These are phyloP conservation scores for Talaromyces trachyspermus DNA, from an alignment of 495 filamentous ascomycete genomes.

Conservation along the genomic window DNA sequence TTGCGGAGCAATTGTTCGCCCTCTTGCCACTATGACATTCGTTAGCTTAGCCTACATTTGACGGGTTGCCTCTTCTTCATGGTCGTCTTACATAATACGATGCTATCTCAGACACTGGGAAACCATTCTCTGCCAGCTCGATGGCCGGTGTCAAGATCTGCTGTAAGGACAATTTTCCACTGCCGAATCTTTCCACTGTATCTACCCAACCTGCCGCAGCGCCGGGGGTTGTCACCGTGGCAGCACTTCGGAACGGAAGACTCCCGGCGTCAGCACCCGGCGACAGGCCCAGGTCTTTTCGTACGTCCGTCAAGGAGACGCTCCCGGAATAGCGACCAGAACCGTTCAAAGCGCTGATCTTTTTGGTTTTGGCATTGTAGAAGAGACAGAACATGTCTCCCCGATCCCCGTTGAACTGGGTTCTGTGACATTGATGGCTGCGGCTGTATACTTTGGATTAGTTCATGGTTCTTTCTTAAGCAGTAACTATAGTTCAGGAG, in stretches of 20 bases:
- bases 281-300: slow-evolving; percentile 59
- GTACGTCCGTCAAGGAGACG: slow-evolving; percentile 59
- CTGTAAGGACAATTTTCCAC: slow-evolving; percentile 69
- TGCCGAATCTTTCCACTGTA: slow-evolving; percentile 84
- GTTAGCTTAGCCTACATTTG: slow-evolving; percentile 1
- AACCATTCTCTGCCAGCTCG: slow-evolving; percentile 79
- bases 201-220: slow-evolving; percentile 94
- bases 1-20: slow-evolving; percentile 51
- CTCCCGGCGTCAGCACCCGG: slow-evolving; percentile 50
- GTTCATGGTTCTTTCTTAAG: slow-evolving; percentile 11
- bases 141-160: slow-evolving; percentile 81
- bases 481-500: too few species aligned
- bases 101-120: slow-evolving; percentile 77
- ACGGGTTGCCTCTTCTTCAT: too few species aligned
- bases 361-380: slow-evolving; percentile 76
- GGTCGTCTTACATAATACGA: slow-evolving; percentile 57
- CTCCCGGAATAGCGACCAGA: slow-evolving; percentile 74
- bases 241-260: slow-evolving; percentile 71
- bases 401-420: slow-evolving; percentile 93
- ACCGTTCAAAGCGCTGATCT: slow-evolving; percentile 80
- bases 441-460: slow-evolving; percentile 41
- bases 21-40: slow-evolving; percentile 53
- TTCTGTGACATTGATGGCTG: slow-evolving; percentile 88
- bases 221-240: slow-evolving; percentile 80
- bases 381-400: slow-evolving; percentile 95